Percentiles rank a stretch among this genome's conserved stretches.
phyloP scores from a whole-genome alignment of 1,139 yeast species.

The Trichomonascaceae sp. region DNA sequence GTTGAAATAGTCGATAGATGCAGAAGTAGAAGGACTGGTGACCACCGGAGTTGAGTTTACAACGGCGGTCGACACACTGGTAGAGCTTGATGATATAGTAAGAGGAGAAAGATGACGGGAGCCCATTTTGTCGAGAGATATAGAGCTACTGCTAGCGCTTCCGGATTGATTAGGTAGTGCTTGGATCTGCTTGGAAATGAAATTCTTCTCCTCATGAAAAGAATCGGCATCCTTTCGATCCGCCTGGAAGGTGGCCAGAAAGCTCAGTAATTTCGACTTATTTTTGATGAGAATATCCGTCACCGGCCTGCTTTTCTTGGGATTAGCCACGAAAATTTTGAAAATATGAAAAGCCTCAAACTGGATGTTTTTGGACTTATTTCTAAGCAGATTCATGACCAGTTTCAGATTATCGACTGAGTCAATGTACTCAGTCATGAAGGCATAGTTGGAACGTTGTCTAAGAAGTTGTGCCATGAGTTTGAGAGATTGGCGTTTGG shows the following conservation, averaged over 20 bases:
- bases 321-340: slow-evolving; percentile 89
- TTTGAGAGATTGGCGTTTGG: slow-evolving; percentile 84
- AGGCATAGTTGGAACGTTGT: slow-evolving; percentile 61
- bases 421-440: slow-evolving; percentile 73
- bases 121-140: slow-evolving; percentile 8
- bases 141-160: slow-evolving; percentile 11
- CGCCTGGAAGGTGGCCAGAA: slow-evolving; percentile 58
- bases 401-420: slow-evolving; percentile 77
- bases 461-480: slow-evolving; percentile 71
- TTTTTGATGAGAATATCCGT: slow-evolving; percentile 78
- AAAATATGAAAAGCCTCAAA: slow-evolving; percentile 89
- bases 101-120: slow-evolving; percentile 4
- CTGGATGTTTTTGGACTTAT: slow-evolving; percentile 83
- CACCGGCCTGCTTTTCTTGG: slow-evolving; percentile 75
- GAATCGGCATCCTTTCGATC: slow-evolving; percentile 49
- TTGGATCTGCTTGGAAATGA: slow-evolving; percentile 67
- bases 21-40: slow-evolving; percentile 2
- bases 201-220: slow-evolving; percentile 75
- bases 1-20: not conserved
- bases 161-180: slow-evolving; percentile 35
- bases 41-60: not conserved
- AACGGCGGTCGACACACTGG: slow-evolving; percentile 1
- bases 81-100: slow-evolving; percentile 1
- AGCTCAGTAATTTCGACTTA: slow-evolving; percentile 64
- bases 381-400: slow-evolving; percentile 80